phyloP scores from a whole-genome alignment of 2,329 filamentous ascomycete species.

The Aschersonia sp. region DNA sequence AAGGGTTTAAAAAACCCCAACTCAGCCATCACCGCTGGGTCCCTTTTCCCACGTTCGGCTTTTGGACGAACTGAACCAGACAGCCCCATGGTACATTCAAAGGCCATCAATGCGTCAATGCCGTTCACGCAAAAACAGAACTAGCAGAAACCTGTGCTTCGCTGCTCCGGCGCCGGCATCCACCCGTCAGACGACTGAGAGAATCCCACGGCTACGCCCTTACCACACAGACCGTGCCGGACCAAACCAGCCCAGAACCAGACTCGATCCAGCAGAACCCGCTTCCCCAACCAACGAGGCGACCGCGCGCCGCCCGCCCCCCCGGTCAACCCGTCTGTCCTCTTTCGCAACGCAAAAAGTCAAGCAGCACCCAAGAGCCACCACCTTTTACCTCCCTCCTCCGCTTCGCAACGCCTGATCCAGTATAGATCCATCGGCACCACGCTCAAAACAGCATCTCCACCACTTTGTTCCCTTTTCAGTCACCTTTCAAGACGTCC shows the following conservation, averaged over 20 bases:
- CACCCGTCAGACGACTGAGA: background rate
- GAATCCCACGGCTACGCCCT: constrained; percentile 12
- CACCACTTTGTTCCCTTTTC: constrained; percentile 42
- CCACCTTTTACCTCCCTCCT: constrained; percentile 28
- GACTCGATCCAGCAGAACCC: constrained; percentile 22
- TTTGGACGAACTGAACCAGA: too few relatives aligned
- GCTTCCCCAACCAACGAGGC: constrained; percentile 6
- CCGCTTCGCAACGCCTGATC: constrained; percentile 41
- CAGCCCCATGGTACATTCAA: too few relatives aligned
- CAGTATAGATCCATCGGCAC: constrained; percentile 52
- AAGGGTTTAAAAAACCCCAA: too few relatives aligned
- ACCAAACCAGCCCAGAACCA: constrained; percentile 12
- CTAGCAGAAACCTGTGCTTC: too few relatives aligned
- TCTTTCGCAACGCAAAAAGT: constrained; percentile 2
- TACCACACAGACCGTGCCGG: background rate
- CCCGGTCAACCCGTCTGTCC: background rate
- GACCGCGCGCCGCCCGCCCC: background rate
- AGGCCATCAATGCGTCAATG: too few relatives aligned
- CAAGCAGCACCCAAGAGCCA: constrained; percentile 15
- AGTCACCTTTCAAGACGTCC: constrained; percentile 7
- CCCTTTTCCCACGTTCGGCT: too few relatives aligned
- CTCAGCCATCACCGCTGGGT: too few relatives aligned
- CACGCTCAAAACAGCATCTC: constrained; percentile 51
- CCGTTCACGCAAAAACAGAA: too few relatives aligned
- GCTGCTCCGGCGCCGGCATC: background rate